Evolutionary conservation across 805 yeast genomes (phyloP), one percentile per base, ranked within the genome.

Genomic region (Wickerhamomyces queroliae): DNA sequence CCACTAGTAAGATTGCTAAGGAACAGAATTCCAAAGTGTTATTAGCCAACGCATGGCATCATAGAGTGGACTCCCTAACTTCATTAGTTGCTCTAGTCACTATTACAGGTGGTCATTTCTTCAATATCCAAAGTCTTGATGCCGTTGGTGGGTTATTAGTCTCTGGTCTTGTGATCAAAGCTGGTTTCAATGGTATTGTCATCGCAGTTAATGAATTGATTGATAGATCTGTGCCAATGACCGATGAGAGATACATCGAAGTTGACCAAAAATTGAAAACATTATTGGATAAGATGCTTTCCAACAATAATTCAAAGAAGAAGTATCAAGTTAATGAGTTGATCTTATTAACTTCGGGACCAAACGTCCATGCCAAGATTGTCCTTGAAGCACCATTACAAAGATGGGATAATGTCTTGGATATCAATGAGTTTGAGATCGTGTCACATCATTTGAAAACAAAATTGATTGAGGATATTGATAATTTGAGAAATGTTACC

Each of bases 31-130:
- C 96, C 1, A 87, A 88, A 46, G 98, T 93, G 4, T 70, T 93
- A 35, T 79, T 87, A 36, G 99, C 99, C 4, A 93, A 93, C 56
- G 99, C 99, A 3, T 93, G 99, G 98, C 99, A 93, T 60, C 99
- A 93, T 58, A 73, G 99, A 46, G 93, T 91, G 10, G 99, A 93
- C 57, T 83, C 95, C 1, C 60, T 93, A 50, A 95, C 98, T 1
- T 87, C 97, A 0, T 70, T 83, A 18, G 98, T 91, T 7, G 97
- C 98, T 0, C 72, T 91, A 17, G 74, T 80, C 4, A 89, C 98
- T 1, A 93, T 93, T 37, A 75, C 95, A 0, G 80, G 90, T 2
- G 95, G 96, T 25, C 81, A 84, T 49, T 67, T 87, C 43, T 74
- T 89, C 45, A 75, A 80, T 46, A 74, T 87, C 29, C 80, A 79